phyloP scores from a whole-genome alignment of 352 stramenopile genomes.

The Globisporangium recalcitrans region DNA sequence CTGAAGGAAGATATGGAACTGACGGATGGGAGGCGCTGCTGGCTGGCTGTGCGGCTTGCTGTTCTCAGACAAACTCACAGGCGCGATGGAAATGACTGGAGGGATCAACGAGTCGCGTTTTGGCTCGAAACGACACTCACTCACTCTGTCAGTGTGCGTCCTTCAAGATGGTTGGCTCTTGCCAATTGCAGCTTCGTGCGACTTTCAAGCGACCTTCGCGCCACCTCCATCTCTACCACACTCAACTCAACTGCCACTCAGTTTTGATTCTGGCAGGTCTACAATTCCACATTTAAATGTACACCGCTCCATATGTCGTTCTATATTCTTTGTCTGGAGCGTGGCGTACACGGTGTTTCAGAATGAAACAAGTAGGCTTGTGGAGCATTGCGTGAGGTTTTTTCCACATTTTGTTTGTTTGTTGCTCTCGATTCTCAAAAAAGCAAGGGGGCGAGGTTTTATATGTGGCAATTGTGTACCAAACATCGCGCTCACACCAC shows the following conservation, averaged over 20 bases:
- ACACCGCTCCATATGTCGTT: neutral
- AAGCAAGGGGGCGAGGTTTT: conserved; percentile 5
- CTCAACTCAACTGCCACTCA: neutral
- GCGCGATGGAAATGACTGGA: conserved; percentile 13
- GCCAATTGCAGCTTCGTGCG: conserved; percentile 21
- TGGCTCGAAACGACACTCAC: conserved; percentile 17
- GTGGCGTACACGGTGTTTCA: neutral
- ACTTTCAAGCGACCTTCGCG: conserved; percentile 24
- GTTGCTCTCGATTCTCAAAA: too few relatives aligned
- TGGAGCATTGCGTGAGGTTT: neutral
- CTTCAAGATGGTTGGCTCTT: conserved; percentile 30
- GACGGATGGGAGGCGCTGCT: conserved; percentile 4
- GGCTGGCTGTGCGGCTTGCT: neutral
- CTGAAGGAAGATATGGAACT: conserved; percentile 19
- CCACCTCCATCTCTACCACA: neutral
- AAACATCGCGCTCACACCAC: conserved; percentile 11
- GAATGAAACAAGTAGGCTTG: neutral
- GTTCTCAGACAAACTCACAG: conserved; percentile 5
- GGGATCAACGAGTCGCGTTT: conserved; percentile 7
- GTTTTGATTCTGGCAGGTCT: neutral
- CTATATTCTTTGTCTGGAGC: too few relatives aligned
- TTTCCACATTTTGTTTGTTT: neutral
- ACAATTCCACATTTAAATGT: neutral
- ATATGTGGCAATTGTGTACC: conserved; percentile 19
- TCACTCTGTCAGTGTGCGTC: neutral